phyloP scores from a whole-genome alignment of 1,139 yeast genomes.

The Arxiozyma slooffiae region DNA sequence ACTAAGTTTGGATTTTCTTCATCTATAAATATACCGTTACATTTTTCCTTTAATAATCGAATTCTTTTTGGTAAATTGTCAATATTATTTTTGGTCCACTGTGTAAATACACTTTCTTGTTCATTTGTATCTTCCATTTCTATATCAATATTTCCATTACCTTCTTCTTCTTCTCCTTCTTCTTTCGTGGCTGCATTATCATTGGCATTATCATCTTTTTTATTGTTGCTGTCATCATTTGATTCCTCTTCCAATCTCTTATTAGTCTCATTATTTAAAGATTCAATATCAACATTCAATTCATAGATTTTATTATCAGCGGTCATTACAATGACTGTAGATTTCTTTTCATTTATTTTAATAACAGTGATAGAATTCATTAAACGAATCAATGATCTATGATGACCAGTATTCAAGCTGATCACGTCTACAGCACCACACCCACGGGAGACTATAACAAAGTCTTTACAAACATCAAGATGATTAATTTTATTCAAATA shows the following conservation, averaged over 20 bases:
- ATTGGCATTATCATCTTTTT: conserved; percentile 35
- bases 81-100: conserved; percentile 74
- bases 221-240: conserved; percentile 31
- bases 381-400: conserved; percentile 39
- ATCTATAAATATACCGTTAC: conserved; percentile 58
- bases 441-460: conserved; percentile 48
- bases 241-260: conserved; percentile 9
- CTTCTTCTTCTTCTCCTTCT: conserved; percentile 6
- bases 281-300: conserved; percentile 31
- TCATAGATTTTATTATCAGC: conserved; percentile 71
- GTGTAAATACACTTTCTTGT: conserved; percentile 39
- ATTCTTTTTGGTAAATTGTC: conserved; percentile 66
- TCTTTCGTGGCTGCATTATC: conserved; percentile 15
- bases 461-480: conserved; percentile 38
- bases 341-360: conserved; percentile 39
- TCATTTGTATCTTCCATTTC: conserved; percentile 3
- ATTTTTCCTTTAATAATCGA: conserved; percentile 51
- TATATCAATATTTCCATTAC: conserved; percentile 42
- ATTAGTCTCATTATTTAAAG: conserved; percentile 5
- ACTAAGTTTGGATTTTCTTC: conserved; percentile 36
- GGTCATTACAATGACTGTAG: conserved; percentile 55
- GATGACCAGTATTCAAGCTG: conserved; percentile 27
- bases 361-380: conserved; percentile 56
- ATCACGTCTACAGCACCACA: conserved; percentile 59
- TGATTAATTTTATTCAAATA: conserved; percentile 42